Evolutionary conservation across 805 yeast species (phyloP), one percentile per base, ranked within the genome.

Genomic region (Candida mattraensis): DNA sequence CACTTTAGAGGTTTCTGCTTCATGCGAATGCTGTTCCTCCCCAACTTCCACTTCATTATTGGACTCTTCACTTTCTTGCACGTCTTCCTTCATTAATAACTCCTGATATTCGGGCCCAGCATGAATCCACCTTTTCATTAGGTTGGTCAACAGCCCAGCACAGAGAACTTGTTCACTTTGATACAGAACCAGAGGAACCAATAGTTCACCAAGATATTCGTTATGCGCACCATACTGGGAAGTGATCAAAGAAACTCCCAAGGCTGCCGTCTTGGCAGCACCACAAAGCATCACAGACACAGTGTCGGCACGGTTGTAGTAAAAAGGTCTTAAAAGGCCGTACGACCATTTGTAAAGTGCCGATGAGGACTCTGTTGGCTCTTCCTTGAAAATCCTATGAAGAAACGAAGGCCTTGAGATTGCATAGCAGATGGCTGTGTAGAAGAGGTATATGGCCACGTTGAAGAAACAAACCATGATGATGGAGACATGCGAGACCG

Each of bases 261-360:
- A 66, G 0, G 96, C 96, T 0, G 95, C 96, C 1, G 96, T 87
- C 59, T 87, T 88, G 2, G 96, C 95, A 5, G 95, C 91, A 8
- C 95, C 95, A 60, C 95, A 86, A 40, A 87, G 70, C 83, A 87
- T 74, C 33, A 88, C 73, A 9, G 89, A 71, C 22, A 86, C 85
- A 0, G 95, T 76, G 52, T 88, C 95, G 33, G 66, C 59, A 47
- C 80, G 74, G 50, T 70, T 69, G 59, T 83, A 83, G 59, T 82
- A 83, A 50, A 84, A 86, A 2, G 91, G 91, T 36, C 69, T 58
- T 40, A 78, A 60, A 2, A 69, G 19, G 28, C 57, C 58, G 54
- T 78, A 74, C 15, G 66, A 42, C 46, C 58, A 60, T 5, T 48
- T 68, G 50, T 85, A 84, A 0, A 59, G 4, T 21, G 28, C 62